These are phyloP conservation scores for Rubia tinctorum DNA, from an alignment of 305 asterid genomes.

Conservation along the genomic window DNA sequence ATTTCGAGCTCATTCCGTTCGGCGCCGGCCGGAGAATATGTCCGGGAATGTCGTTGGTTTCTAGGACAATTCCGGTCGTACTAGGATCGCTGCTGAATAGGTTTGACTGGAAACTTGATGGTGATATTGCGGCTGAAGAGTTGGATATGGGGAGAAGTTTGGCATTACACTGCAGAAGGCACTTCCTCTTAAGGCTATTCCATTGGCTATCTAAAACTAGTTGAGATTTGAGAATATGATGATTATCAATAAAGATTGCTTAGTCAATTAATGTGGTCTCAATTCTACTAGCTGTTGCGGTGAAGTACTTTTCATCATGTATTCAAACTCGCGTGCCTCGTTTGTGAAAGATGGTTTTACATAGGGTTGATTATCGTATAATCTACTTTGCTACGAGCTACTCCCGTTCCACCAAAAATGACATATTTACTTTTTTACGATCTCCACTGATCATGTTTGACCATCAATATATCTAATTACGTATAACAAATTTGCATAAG, in stretches of 20 bases:
- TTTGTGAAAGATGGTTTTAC: neutral
- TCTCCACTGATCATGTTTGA: no score
- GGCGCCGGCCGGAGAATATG: slow-evolving; percentile 8
- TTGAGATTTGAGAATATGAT: neutral
- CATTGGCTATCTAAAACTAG: neutral
- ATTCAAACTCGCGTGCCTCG: neutral
- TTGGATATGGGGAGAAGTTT: slow-evolving; percentile 9
- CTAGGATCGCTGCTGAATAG: neutral
- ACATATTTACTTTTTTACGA: no score
- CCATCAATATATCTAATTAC: no score
- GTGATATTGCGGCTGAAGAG: neutral
- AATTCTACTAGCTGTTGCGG: neutral
- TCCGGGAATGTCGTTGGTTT: slow-evolving; percentile 3
- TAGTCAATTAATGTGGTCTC: neutral
- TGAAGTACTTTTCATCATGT: neutral
- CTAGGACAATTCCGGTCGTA: neutral
- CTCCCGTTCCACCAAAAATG: no score
- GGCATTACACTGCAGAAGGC: slow-evolving; percentile 13
- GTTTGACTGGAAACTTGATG: neutral
- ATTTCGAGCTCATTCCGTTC: slow-evolving; percentile 6
- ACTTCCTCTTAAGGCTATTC: neutral
- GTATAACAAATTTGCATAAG: no score
- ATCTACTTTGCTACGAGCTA: neutral
- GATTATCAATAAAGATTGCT: neutral
- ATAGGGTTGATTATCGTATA: neutral